phyloP scores from a whole-genome alignment of 257 asterid genomes.

The Fraxinus quadrangulata region DNA sequence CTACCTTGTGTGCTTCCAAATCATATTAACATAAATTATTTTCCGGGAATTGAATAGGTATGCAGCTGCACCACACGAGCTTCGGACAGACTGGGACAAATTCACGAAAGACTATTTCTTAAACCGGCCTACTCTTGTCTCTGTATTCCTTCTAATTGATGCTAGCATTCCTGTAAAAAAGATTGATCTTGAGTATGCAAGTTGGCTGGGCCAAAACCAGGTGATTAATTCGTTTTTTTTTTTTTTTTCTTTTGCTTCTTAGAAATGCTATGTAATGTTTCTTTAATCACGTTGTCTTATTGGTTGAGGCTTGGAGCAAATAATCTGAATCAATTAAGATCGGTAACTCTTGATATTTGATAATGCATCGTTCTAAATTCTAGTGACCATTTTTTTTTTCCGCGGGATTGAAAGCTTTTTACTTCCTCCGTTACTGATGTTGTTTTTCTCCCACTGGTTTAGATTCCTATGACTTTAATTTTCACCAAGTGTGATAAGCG shows the following conservation, averaged over 20 bases:
- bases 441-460: slow-evolving; percentile 20
- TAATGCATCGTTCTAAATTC: background rate
- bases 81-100: slow-evolving; percentile 84
- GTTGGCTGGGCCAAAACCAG: slow-evolving; percentile 94
- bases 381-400: background rate
- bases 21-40: background rate
- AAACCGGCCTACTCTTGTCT: slow-evolving; percentile 86
- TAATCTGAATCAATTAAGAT: background rate
- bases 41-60: slow-evolving; percentile 45
- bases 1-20: background rate
- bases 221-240: slow-evolving; percentile 34
- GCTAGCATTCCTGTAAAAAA: slow-evolving; percentile 90
- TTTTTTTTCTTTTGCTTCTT: slow-evolving; percentile 13
- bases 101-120: slow-evolving; percentile 95
- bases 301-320: background rate
- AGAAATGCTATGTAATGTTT: background rate
- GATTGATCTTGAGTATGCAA: slow-evolving; percentile 91
- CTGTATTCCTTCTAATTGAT: slow-evolving; percentile 93
- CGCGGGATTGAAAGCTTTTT: background rate
- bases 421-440: background rate
- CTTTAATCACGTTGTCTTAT: background rate
- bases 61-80: slow-evolving; percentile 92
- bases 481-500: slow-evolving; percentile 97
- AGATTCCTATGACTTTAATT: slow-evolving; percentile 94
- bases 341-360: background rate